Percentiles rank a stretch among this genome's conserved stretches.
These are phyloP conservation scores for Trichoderma sp. DNA, from an alignment of 2,329 filamentous ascomycete genomes.

Conservation along the genomic window DNA sequence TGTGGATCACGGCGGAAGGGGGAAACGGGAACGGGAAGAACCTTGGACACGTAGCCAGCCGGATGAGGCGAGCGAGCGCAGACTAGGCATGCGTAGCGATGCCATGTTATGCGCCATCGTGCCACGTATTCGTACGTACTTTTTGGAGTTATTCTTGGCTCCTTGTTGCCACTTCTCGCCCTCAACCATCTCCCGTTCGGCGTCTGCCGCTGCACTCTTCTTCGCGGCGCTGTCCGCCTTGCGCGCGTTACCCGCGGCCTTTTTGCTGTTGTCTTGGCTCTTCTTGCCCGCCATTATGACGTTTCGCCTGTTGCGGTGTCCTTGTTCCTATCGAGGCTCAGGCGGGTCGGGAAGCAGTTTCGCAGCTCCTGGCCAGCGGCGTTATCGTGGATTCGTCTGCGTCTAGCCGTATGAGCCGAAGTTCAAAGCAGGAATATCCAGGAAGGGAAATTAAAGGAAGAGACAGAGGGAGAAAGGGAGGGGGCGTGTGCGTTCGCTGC, in stretches of 20 bases:
- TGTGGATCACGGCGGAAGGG: background rate
- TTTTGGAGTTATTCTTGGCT: constrained; percentile 79
- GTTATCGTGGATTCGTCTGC: constrained; percentile 3
- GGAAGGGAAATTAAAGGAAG: constrained; percentile 13
- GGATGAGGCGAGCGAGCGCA: background rate
- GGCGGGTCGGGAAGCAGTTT: background rate
- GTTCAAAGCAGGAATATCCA: background rate
- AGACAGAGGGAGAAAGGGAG: background rate
- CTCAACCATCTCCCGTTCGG: constrained; percentile 65
- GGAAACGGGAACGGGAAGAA: background rate
- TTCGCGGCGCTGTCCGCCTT: constrained; percentile 84
- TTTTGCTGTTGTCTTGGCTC: constrained; percentile 78
- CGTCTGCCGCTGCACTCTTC: constrained; percentile 71
- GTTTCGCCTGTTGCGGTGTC: background rate
- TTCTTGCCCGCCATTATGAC: constrained; percentile 68
- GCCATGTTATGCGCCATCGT: background rate
- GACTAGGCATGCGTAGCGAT: background rate
- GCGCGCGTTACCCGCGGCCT: constrained; percentile 82
- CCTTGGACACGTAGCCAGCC: constrained; percentile 4
- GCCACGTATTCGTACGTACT: constrained; percentile 56
- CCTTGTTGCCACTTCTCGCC: constrained; percentile 80
- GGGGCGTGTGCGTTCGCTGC: constrained; percentile 8
- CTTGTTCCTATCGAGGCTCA: background rate
- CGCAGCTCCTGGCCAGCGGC: background rate
- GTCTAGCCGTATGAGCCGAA: constrained; percentile 12